Evolutionary conservation across 2,329 filamentous ascomycete species (phyloP).

Genomic region (Ophiostoma australiae): DNA sequence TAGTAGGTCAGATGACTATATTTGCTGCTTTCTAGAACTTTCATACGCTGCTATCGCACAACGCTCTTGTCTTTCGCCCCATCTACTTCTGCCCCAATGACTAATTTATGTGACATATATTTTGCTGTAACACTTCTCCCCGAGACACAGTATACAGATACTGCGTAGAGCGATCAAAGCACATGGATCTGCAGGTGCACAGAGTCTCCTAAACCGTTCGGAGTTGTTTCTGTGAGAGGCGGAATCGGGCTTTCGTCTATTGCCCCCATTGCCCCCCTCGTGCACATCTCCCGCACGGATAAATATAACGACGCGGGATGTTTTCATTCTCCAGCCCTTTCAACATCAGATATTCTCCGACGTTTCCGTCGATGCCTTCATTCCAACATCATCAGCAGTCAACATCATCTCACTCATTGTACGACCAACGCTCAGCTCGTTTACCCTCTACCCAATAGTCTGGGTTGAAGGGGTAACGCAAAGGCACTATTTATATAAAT

Average conservation of each 20-base stretch:
- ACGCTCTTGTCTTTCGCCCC: neutral
- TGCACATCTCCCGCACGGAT: neutral
- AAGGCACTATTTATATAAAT: neutral
- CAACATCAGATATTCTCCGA: neutral
- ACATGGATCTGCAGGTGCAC: neutral
- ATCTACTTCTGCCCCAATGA: neutral
- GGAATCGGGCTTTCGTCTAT: constrained; percentile 1
- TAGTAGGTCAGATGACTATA: neutral
- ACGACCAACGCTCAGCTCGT: neutral
- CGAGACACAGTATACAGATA: neutral
- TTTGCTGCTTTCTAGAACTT: neutral
- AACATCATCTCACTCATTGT: neutral
- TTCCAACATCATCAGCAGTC: neutral
- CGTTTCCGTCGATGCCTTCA: neutral
- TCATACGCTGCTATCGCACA: too few species aligned
- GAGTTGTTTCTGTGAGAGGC: neutral
- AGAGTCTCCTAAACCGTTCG: neutral
- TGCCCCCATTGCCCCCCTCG: neutral
- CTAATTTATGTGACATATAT: neutral
- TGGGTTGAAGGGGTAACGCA: neutral
- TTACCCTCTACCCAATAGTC: neutral
- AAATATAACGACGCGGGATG: neutral
- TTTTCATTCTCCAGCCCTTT: neutral
- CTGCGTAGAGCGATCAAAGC: neutral
- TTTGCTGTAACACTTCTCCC: neutral